Percentiles rank a stretch among this genome's conserved stretches.
Evolutionary conservation across 2,329 filamentous ascomycete genomes (phyloP).

Genomic region (Xylariomycetidae sp.): DNA sequence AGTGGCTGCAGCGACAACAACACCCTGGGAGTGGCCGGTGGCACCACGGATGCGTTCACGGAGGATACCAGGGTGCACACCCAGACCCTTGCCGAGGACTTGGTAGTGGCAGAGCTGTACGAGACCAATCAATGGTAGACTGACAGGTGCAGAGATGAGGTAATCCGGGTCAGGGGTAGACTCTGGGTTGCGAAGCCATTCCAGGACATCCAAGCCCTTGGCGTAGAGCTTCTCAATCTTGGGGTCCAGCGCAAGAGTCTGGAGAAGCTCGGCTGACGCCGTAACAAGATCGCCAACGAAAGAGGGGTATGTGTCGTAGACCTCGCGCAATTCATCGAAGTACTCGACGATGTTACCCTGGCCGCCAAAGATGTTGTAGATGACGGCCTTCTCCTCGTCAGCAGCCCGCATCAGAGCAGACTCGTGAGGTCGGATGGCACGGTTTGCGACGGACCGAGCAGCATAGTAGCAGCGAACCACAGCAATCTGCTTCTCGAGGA

Average conservation of each 20-base stretch:
- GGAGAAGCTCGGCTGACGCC: conserved; percentile 79
- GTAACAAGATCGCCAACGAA: conserved; percentile 83
- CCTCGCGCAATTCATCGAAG: conserved; percentile 91
- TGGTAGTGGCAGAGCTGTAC: conserved; percentile 95
- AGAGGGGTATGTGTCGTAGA: conserved; percentile 84
- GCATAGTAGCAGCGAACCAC: conserved; percentile 90
- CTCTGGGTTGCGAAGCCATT: conserved; percentile 86
- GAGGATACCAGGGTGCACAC: conserved; percentile 82
- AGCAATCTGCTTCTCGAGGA: conserved; percentile 84
- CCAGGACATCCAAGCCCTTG: conserved; percentile 92
- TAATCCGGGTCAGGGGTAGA: conserved; percentile 92
- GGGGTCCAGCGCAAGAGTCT: conserved; percentile 73
- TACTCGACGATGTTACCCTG: conserved; percentile 99
- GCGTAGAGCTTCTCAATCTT: conserved; percentile 91
- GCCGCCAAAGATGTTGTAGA: conserved; percentile 94
- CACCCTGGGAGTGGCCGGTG: conserved; percentile 94
- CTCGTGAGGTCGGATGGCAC: conserved; percentile 85
- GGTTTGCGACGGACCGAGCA: conserved; percentile 74
- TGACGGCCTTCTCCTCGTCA: conserved; percentile 71
- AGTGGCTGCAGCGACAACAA: conserved; percentile 88
- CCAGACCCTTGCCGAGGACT: conserved; percentile 87
- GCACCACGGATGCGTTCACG: conserved; percentile 79
- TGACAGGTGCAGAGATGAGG: conserved; percentile 88
- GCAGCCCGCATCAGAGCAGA: conserved; percentile 88
- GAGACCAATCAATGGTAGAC: conserved; percentile 90